Evolutionary conservation across 2,329 filamentous ascomycete genomes (phyloP).

Genomic region (Epichloe glyceriae): DNA sequence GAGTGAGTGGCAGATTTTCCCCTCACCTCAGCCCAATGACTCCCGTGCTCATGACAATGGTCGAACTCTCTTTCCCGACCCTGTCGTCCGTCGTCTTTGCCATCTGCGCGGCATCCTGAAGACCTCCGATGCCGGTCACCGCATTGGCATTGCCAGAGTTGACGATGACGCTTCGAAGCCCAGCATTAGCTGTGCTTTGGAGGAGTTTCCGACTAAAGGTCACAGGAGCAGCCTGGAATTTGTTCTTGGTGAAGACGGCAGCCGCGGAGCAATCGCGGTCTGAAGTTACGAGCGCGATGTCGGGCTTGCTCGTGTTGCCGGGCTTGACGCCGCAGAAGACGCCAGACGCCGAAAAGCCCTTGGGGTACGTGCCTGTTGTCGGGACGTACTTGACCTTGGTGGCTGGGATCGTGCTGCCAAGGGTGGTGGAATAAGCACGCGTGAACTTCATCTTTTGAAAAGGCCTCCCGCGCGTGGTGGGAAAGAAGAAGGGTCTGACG

Average conservation of each 20-base stretch:
- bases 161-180: conserved; percentile 70
- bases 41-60: conserved; percentile 96
- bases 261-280: conserved; percentile 76
- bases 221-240: conserved; percentile 93
- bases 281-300: conserved; percentile 79
- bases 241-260: conserved; percentile 95
- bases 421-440: conserved; percentile 21
- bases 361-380: conserved; percentile 71
- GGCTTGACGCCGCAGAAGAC: conserved; percentile 90
- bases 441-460: conserved; percentile 19
- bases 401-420: conserved; percentile 42
- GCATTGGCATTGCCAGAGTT: conserved; percentile 97
- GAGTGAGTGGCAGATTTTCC: neutral
- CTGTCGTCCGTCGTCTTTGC: conserved; percentile 59
- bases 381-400: conserved; percentile 88
- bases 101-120: conserved; percentile 83
- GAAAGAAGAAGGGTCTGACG: neutral
- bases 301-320: conserved; percentile 79
- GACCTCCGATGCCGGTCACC: conserved; percentile 79
- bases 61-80: conserved; percentile 38
- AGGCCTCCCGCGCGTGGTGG: conserved; percentile 6
- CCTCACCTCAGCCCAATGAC: conserved; percentile 82
- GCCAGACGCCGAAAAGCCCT: conserved; percentile 77
- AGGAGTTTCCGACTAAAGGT: conserved; percentile 68
- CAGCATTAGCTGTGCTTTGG: conserved; percentile 49